A percentile compares a stretch with the other conserved stretches of the same genome.
Evolutionary conservation across 352 stramenopile genomes (phyloP).

Genomic region (Pythium biforme): DNA sequence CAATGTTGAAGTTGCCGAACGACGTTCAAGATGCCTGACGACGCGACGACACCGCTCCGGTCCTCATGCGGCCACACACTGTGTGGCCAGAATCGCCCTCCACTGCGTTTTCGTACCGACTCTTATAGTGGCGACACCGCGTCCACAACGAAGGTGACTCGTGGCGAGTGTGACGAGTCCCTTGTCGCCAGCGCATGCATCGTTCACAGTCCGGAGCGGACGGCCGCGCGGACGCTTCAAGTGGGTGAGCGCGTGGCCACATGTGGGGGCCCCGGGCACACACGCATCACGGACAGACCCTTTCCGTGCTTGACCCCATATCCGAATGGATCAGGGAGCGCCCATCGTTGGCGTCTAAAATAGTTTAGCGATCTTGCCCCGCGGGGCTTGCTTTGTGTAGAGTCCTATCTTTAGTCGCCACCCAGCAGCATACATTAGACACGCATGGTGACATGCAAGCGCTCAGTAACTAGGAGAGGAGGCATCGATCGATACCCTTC

Average conservation of each 20-base stretch:
- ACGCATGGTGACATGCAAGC: neutral
- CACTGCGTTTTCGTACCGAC: neutral
- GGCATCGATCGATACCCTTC: neutral
- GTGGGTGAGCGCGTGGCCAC: no score
- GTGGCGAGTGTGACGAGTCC: neutral
- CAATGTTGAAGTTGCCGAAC: conserved; percentile 16
- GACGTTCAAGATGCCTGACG: neutral
- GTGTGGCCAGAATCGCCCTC: neutral
- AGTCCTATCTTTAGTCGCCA: no score
- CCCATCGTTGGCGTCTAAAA: no score
- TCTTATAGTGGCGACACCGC: neutral
- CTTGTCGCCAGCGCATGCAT: neutral
- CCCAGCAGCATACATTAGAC: neutral
- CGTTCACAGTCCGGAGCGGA: no score
- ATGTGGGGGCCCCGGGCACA: no score
- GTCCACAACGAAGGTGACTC: neutral
- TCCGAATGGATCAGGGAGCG: no score
- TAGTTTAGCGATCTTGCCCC: no score
- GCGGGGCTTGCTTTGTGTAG: no score
- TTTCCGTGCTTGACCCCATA: no score
- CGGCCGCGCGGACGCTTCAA: no score
- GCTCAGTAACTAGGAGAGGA: neutral
- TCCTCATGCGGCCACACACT: neutral
- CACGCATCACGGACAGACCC: no score
- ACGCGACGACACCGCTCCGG: neutral